Base-by-base conservation (phyloP, 106 monocot genomes). In the Acorus calamus region DNA sequence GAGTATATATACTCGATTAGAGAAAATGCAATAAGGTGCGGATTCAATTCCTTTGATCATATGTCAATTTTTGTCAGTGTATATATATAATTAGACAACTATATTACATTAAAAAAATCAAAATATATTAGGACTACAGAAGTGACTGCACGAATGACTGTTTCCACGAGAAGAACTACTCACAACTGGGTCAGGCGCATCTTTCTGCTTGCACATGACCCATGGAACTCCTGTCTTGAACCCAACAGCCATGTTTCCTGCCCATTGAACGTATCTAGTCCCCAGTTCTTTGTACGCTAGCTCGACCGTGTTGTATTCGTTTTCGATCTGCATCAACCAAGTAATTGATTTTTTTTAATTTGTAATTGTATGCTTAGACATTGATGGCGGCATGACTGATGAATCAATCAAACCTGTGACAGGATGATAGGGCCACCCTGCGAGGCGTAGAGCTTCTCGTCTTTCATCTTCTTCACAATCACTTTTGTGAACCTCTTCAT, bases 121-220 rank as follows among this genome's bases (percentile, higher is more conserved):
- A 28, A 28, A 28, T 1, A 28, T 28, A 28, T 28, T 28, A 28
- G 28, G 28, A 28, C 28, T 28, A 28, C 28, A 28, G 28, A 28
- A 28, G 28, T 28, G 28, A 28, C 28, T 28, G 28, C 28, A 28
- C 28, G 28, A 28, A 28, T 28, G 28, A 28, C 28, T 28, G 28
- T 28, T 28, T 28, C 28, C 28, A 28, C 1, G 0, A 28, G 28
- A 28, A 28, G 28, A 28, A 28, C 28, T 28, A 28, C 28, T 79
- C 52, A 98, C 98, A 66, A 98, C 80, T 50, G 83, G 59, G 4
- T 74, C 78, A 7, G 98, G 92, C 48, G 81, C 92, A 47, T 74
- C 57, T 4, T 74, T 76, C 61, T 96, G 87, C 80, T 96, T 96
- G 87, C 96, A 96, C 96, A 96, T 96, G 42, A 96, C 62, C 91